Base-by-base conservation (phyloP, 768 basidiomycete species). In the Crassisporium funariophilum region DNA sequence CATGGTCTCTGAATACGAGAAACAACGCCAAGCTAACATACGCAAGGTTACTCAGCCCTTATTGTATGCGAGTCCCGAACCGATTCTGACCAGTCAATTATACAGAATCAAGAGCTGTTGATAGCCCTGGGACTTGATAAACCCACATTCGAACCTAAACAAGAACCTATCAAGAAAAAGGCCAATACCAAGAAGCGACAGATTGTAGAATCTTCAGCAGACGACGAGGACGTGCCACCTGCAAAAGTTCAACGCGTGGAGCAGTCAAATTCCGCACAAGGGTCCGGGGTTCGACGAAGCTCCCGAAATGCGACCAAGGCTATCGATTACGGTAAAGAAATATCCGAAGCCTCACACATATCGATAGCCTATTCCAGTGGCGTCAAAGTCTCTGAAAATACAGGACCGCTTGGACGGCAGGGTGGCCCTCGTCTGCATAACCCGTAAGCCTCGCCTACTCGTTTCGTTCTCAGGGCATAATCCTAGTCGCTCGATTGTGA, bases 261-360 rank as follows among this genome's bases (percentile, higher is more conserved):
- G 27, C 41, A 34, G 10, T 51, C 55, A 3, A 49, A 41, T 12
- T 45, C 56, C 10, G 50, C 53, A 19, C 21, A 53, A 1, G 53
- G 56, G 24, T 46, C 56, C 5, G 71, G 70, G 8, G 55, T 74
- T 44, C 79, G 90, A n/a, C 72, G 91, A 41, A 91, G 89, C 59
- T 68, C 77, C 35, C 76, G 90, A 40, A 83, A 83, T 51, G 70
- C 74, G 3, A 83, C 81, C 1, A 86, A 82, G 55, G 64, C 58
- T 11, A 61, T 82, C 3, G 72, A 86, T 63, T 84, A 86, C 61
- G 74, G 59, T 4, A 67, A 63, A 17, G 79, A 83, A 50, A 70
- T 67, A 20, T 59, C 56, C 21, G 62, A 53, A 35, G 63, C 59
- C 8, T 60, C 59, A 2, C 67, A 69, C 2, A 56, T 65, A 12